Evolutionary conservation across 2,329 filamentous ascomycete species (phyloP), one percentile per base, ranked within the genome.

Genomic region (Colletotrichum zoysiae): DNA sequence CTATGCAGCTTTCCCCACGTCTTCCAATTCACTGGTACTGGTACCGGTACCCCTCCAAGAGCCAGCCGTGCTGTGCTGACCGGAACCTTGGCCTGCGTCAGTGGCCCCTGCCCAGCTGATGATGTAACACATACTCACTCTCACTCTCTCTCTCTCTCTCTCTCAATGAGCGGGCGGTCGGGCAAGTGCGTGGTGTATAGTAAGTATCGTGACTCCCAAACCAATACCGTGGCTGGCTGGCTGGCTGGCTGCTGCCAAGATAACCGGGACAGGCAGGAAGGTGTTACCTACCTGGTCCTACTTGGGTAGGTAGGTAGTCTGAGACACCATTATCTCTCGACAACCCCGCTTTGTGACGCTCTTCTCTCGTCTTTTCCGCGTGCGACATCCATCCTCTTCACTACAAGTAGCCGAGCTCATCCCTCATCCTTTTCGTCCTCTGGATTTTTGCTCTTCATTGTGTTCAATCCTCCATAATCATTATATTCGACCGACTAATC

Each of bases 71-170:
- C 46, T 67, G 30, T 30, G 33, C 46, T 67, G 63, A 68, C 63
- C 64, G 63, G 64, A 35, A 48, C 64, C 71, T 71, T 72, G 69
- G 71, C 71, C 40, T 72, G 71, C 71, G 71, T 73, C 71, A 71
- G 71, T 44, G 53, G 63, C 40, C 40, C 63, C 68, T 56, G 33
- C 33, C 33, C 9, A n/a, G 53, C 63, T 65, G 50, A 72, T 72
- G 68, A 73, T 73, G 70, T 73, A 73, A 70, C 26, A 26, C 26
- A 26, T 26, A 26, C 26, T n/a, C n/a, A n/a, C n/a, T n/a, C n/a
- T n/a, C 70, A 61, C 1, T 38, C 35, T 18, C 12, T 18, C 3
- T 5, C 16, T 42, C 42, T 20, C 16, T 44, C 1, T 7, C 56
- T 67, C 58, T 56, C 42, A 38, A 48, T 51, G 51, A 50, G 68